These are phyloP conservation scores for Solanum okadae DNA, from an alignment of 257 asterid genomes.

Conservation along the genomic window DNA sequence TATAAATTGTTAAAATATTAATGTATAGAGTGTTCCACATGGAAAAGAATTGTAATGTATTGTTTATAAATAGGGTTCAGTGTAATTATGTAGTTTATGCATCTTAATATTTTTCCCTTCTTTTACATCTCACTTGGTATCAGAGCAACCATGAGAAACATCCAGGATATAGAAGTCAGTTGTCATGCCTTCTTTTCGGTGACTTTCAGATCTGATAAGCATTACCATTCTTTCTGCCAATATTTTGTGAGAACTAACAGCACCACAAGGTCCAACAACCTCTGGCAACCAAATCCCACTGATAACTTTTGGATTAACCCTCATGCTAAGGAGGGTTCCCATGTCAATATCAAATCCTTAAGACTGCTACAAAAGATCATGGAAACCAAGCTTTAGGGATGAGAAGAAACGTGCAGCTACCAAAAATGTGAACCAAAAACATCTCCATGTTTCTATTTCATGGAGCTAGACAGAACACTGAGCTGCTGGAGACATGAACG, in stretches of 20 bases:
- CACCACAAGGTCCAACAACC: not conserved
- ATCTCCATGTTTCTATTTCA: not conserved
- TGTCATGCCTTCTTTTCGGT: not conserved
- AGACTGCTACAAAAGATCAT: not conserved
- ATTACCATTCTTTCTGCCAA: not conserved
- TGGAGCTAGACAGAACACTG: not conserved
- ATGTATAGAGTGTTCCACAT: not conserved
- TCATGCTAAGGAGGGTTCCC: not conserved
- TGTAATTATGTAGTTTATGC: not conserved
- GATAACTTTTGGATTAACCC: not conserved
- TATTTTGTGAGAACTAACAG: not conserved
- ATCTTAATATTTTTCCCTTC: not conserved
- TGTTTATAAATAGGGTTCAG: not conserved
- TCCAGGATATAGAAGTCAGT: not conserved
- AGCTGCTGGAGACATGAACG: not conserved
- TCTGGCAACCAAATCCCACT: not conserved
- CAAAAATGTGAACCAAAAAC: not conserved
- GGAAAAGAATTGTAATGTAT: not conserved
- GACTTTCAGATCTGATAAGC: not conserved
- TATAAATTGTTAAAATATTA: not conserved
- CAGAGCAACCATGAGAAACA: not conserved
- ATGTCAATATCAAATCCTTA: not conserved
- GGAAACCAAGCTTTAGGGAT: not conserved
- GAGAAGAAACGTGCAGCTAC: not conserved
- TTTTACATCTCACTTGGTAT: not conserved